Conservation (phyloP, 1,284 basidiomycete genomes). For the Microbotryomycetes sp. region DNA sequence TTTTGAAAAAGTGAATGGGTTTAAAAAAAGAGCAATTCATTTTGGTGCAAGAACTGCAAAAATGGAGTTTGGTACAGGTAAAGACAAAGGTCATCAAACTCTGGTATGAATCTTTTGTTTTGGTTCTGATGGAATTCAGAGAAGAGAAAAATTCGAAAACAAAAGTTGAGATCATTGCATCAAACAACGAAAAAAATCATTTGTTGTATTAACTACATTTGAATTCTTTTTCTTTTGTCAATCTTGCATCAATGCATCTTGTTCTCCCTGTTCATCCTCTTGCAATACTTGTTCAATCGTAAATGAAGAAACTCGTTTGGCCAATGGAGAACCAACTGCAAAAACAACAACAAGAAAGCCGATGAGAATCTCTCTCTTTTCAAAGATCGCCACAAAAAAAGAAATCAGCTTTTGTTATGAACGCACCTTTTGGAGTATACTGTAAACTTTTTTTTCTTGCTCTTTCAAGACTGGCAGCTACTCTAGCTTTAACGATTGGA, state of each 20-base stretch:
- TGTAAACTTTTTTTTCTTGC: constrained; percentile 27
- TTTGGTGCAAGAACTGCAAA: constrained; percentile 86
- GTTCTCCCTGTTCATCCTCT: constrained; percentile 16
- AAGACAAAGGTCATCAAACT: constrained; percentile 39
- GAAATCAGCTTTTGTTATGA: too few relatives aligned
- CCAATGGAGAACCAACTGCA: constrained; percentile 33
- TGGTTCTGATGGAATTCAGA: not conserved
- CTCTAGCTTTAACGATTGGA: constrained; percentile 21
- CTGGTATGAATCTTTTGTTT: too few relatives aligned
- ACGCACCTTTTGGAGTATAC: constrained; percentile 31
- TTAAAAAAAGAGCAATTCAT: constrained; percentile 93
- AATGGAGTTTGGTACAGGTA: constrained; percentile 57
- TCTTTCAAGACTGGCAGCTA: constrained; percentile 30
- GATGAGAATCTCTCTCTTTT: too few relatives aligned
- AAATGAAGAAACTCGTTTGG: constrained; percentile 28
- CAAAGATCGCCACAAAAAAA: too few relatives aligned
- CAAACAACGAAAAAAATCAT: not conserved
- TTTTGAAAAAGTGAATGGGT: constrained; percentile 57
- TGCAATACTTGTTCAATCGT: constrained; percentile 11
- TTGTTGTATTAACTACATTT: not conserved
- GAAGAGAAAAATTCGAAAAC: too few relatives aligned
- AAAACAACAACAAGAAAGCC: not conserved
- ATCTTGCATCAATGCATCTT: too few relatives aligned
- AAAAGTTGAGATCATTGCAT: too few relatives aligned
- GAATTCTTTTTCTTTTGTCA: not conserved